A percentile compares a stretch with the other conserved stretches of the same genome.
Evolutionary conservation across 2,329 filamentous ascomycete genomes (phyloP).

Genomic region (Sporothrix dimorphospora): DNA sequence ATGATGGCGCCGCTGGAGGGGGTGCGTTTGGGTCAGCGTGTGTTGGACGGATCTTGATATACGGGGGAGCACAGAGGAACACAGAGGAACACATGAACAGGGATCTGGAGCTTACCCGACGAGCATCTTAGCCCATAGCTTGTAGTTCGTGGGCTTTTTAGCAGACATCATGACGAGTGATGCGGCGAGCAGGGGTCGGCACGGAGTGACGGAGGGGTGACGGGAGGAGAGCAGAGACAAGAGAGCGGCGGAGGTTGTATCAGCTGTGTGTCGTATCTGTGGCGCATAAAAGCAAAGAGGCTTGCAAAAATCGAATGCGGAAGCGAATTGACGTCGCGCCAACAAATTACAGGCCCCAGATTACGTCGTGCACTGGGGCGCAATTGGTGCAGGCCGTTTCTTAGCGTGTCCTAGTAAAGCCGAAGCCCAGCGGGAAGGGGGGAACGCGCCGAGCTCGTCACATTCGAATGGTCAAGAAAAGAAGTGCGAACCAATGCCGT

Average conservation of each 20-base stretch:
- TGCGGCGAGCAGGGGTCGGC: neutral
- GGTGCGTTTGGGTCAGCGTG: constrained; percentile 29
- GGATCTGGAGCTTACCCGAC: constrained; percentile 59
- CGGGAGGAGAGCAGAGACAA: neutral
- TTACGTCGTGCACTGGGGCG: constrained; percentile 2
- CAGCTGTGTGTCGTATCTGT: neutral
- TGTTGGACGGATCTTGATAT: neutral
- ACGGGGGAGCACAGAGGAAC: neutral
- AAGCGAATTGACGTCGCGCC: constrained; percentile 4
- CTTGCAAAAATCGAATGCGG: constrained; percentile 16
- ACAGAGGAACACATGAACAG: neutral
- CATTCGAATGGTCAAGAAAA: neutral
- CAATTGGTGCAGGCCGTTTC: constrained; percentile 12
- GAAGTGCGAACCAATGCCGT: neutral
- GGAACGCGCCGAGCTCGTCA: constrained; percentile 10
- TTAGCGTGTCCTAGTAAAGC: constrained; percentile 14
- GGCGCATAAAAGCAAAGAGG: neutral
- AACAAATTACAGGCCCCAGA: constrained; percentile 10
- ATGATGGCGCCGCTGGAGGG: constrained; percentile 66
- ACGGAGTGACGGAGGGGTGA: neutral
- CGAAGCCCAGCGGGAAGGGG: neutral
- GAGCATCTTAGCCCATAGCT: constrained; percentile 70
- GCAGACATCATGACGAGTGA: constrained; percentile 18
- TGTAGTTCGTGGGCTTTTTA: constrained; percentile 56
- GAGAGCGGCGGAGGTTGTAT: neutral